These are phyloP conservation scores for Penicillium psychrofluorescens DNA, from an alignment of 495 filamentous ascomycete species.

Conservation along the genomic window DNA sequence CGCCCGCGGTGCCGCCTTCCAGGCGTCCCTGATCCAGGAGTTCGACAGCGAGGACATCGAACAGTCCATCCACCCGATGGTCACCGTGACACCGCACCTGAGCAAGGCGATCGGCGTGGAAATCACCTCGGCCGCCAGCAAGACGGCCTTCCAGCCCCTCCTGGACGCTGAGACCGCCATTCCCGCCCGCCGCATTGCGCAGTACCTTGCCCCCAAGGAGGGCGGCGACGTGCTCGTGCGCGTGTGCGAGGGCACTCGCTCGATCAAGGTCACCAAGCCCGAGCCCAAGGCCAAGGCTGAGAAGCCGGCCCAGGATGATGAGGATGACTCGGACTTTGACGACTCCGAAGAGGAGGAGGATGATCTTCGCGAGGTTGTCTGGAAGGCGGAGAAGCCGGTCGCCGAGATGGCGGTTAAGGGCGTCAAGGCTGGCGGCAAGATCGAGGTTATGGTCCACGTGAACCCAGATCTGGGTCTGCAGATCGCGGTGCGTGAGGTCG, in stretches of 20 bases:
- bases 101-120: constrained; percentile 83
- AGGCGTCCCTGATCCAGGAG: constrained; percentile 85
- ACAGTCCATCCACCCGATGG: constrained; percentile 89
- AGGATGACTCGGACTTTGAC: constrained; percentile 56
- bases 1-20: constrained; percentile 87
- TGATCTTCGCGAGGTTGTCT: constrained; percentile 82
- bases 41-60: constrained; percentile 92
- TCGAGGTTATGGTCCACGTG: constrained; percentile 89
- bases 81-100: constrained; percentile 88
- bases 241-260: constrained; percentile 74
- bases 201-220: constrained; percentile 62
- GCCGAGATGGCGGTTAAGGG: constrained; percentile 79
- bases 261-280: constrained; percentile 86
- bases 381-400: constrained; percentile 77
- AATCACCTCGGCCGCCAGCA: constrained; percentile 49
- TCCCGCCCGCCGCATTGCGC: constrained; percentile 74
- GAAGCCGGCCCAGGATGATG: constrained; percentile 51
- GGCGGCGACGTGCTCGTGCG: constrained; percentile 84
- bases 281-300: constrained; percentile 68
- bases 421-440: constrained; percentile 80
- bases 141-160: constrained; percentile 66
- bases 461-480: constrained; percentile 67
- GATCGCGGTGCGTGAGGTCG: constrained; percentile 76
- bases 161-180: constrained; percentile 81
- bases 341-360: constrained; percentile 60